Base-by-base conservation (phyloP, 495 filamentous ascomycete genomes). In the Penicillium fimorum region DNA sequence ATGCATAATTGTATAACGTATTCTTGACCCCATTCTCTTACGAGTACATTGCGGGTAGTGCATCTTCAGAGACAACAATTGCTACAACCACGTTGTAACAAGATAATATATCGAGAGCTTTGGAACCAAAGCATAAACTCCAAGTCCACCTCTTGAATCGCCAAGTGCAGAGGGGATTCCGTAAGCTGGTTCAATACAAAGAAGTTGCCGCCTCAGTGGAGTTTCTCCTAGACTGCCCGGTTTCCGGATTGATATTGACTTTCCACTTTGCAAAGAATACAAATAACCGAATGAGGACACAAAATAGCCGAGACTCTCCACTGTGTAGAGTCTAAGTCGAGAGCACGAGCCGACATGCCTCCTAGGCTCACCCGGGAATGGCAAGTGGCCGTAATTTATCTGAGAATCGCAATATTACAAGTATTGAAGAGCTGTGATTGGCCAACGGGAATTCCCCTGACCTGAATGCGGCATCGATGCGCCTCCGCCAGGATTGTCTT, bases 391-490 rank as follows among this genome's bases (percentile, higher is more conserved):
- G 45, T 46, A 47, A 38, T n/a, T 38, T 38, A 38, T n/a, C 35
- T 15, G n/a, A n/a, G 15, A 17, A 38, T 15, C n/a, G 35, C 22
- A 17, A 5, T 10, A 52, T 29, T 33, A 24, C 38, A 9, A n/a
- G n/a, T n/a, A n/a, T n/a, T 41, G 0, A 11, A 20, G 3, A 1
- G 27, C 13, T 50, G 4, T 58, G 44, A 61, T 58, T 58, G 47
- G 59, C 7, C 17, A n/a, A 5, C 5, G 32, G 13, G n/a, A 25
- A 27, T 22, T 24, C 4, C 42, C 22, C 8, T n/a, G 37, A 1
- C 20, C 59, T 37, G 55, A 58, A 62, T 46, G 59, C 59, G 59
- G 59, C 41, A 62, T 48, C 10, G 43, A 55, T 59, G 24, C 30
- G 55, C 33, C 37, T 29, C 30, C 30, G 55, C 47, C 33, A 50